Conservation (phyloP, 2,329 filamentous ascomycete species). For the Acephala macrosclerotiorum region DNA sequence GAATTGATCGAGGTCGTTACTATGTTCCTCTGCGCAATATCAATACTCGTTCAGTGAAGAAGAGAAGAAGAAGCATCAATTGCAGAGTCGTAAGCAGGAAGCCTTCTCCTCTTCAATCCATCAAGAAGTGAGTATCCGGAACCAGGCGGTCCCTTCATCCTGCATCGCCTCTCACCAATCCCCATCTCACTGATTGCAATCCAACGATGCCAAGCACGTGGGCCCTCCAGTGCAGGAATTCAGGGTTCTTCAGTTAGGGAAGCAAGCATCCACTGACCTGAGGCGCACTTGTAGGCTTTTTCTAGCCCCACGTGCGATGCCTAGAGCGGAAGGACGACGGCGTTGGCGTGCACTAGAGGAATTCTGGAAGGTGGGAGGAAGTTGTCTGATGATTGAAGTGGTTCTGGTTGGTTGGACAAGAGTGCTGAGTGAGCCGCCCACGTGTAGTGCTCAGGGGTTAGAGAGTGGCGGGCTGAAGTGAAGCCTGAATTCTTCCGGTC, state of each 20-base stretch:
- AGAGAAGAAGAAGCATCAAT: neutral
- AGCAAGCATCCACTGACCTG: neutral
- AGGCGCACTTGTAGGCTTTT: neutral
- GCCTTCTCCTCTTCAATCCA: neutral
- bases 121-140: neutral
- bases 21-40: neutral
- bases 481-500: neutral
- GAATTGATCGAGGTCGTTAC: neutral
- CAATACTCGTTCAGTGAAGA: neutral
- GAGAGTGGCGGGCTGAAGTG: neutral
- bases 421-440: too few relatives aligned
- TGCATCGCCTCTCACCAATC: neutral
- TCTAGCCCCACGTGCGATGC: neutral
- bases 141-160: neutral
- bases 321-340: neutral
- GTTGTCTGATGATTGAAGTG: neutral
- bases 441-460: neutral
- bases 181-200: neutral
- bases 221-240: neutral
- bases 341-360: constrained; percentile 1
- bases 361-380: constrained; percentile 1
- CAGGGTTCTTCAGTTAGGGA: neutral
- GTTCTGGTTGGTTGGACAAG: neutral
- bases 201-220: constrained; percentile 6
- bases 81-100: neutral